These are phyloP conservation scores for Ustanciosporium gigantosporum DNA, from an alignment of 1,284 basidiomycete genomes.

Conservation along the genomic window DNA sequence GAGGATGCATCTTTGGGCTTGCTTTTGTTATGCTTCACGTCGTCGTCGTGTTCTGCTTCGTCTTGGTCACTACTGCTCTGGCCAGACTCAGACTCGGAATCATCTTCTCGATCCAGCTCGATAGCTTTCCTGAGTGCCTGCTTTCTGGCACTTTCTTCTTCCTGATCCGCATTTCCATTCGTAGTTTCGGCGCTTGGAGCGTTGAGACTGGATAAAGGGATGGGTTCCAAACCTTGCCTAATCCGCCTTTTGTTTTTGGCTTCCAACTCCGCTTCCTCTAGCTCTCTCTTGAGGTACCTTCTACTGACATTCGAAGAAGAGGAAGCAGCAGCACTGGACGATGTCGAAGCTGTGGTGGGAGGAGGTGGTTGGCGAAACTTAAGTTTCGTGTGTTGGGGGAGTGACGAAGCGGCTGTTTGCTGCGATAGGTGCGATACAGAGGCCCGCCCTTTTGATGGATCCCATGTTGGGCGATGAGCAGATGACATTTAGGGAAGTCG, in stretches of 20 bases:
- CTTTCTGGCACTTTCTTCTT: neutral
- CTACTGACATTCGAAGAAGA: neutral
- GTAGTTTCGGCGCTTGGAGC: too few species aligned
- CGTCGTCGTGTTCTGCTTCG: neutral
- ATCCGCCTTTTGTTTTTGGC: conserved; percentile 25
- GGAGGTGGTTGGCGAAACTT: conserved; percentile 45
- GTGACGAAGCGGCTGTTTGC: conserved; percentile 9
- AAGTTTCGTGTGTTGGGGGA: conserved; percentile 53
- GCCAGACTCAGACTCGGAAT: neutral
- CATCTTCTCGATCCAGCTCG: neutral
- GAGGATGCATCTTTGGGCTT: too few species aligned
- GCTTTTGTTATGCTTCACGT: too few species aligned
- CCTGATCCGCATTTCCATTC: neutral
- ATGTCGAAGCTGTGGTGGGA: conserved; percentile 13
- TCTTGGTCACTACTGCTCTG: neutral
- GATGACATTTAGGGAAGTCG: too few species aligned
- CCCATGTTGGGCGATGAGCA: conserved; percentile 58
- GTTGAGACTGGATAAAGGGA: too few species aligned
- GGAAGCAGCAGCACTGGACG: neutral
- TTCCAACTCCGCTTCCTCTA: conserved; percentile 45
- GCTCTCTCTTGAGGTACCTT: conserved; percentile 37
- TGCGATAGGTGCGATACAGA: conserved; percentile 39
- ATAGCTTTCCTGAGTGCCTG: conserved; percentile 3
- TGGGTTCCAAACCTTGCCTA: conserved; percentile 17
- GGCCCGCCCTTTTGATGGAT: conserved; percentile 45